Conservation (phyloP, 768 basidiomycete genomes). For the Myochromella boudieri region DNA sequence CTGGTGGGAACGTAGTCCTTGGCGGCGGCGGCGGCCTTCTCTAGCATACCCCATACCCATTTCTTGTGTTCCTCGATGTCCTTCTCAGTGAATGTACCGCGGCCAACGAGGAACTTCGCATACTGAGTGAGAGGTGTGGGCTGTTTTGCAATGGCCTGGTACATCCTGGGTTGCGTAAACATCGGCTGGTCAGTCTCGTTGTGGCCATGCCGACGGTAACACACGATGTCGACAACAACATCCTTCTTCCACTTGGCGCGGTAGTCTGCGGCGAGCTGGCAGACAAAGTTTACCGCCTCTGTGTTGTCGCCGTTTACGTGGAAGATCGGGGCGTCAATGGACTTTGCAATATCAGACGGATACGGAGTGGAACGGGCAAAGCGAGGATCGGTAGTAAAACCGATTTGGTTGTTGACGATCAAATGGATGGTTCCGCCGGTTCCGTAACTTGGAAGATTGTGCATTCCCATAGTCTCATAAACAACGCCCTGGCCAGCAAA, state of each 20-base stretch:
- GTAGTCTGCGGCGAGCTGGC: constrained; percentile 97
- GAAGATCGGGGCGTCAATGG: constrained; percentile 98
- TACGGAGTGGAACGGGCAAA: constrained; percentile 98
- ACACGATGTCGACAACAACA: constrained; percentile 97
- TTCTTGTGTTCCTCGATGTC: constrained; percentile 98
- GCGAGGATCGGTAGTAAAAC: constrained; percentile 98
- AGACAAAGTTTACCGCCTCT: constrained; percentile 98
- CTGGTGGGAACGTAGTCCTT: constrained; percentile 95
- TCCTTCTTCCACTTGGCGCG: constrained; percentile 99
- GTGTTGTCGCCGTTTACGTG: constrained; percentile 99
- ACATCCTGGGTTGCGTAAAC: constrained; percentile 99
- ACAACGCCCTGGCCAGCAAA: constrained; percentile 98
- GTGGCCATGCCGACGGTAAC: constrained; percentile 98
- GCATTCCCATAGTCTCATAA: constrained; percentile 99
- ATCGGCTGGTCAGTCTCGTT: constrained; percentile 99
- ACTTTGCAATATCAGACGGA: constrained; percentile 96
- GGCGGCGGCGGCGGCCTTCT: constrained; percentile 89
- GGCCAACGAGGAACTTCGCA: constrained; percentile 84
- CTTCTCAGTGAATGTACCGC: constrained; percentile 92
- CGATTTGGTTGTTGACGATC: constrained; percentile 99
- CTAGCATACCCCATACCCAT: constrained; percentile 99
- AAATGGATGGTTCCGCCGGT: constrained; percentile 98
- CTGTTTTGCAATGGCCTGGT: constrained; percentile 93
- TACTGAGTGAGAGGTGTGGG: constrained; percentile 91
- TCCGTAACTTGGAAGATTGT: constrained; percentile 92